phyloP scores from a whole-genome alignment of 768 basidiomycete species.

The Lentinula guzmanii region DNA sequence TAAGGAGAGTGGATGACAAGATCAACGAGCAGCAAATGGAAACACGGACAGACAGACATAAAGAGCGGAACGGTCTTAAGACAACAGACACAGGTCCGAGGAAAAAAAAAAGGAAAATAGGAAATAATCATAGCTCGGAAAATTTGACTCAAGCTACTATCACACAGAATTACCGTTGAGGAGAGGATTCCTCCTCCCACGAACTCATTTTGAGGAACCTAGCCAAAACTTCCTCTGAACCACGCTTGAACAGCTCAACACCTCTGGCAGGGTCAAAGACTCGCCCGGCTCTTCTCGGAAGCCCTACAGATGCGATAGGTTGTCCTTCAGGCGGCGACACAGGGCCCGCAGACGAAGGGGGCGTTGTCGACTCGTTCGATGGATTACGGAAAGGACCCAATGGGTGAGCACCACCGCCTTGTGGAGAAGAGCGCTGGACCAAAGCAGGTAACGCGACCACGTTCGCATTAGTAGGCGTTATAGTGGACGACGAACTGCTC shows the following conservation, averaged over 20 bases:
- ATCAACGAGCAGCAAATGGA: neutral
- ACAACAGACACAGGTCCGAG: neutral
- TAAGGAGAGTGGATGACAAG: neutral
- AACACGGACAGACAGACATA: neutral
- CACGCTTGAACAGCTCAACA: conserved; percentile 80
- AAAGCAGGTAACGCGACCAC: neutral
- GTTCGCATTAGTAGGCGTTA: neutral
- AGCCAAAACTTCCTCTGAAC: conserved; percentile 82
- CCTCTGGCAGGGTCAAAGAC: conserved; percentile 86
- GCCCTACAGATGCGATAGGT: conserved; percentile 19
- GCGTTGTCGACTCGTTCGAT: conserved; percentile 35
- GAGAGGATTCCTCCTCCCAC: conserved; percentile 48
- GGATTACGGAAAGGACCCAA: conserved; percentile 27
- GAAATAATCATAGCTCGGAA: neutral
- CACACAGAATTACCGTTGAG: conserved; percentile 1
- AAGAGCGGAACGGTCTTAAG: neutral
- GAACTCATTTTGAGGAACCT: conserved; percentile 77
- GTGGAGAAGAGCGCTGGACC: neutral
- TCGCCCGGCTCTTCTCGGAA: conserved; percentile 44
- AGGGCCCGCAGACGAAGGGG: conserved; percentile 28
- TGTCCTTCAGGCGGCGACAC: conserved; percentile 41
- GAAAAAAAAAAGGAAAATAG: neutral
- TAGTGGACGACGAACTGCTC: neutral
- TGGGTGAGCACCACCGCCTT: conserved; percentile 1
- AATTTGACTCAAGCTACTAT: neutral